phyloP scores from a whole-genome alignment of 305 asterid genomes.

The Plantago rigida region DNA sequence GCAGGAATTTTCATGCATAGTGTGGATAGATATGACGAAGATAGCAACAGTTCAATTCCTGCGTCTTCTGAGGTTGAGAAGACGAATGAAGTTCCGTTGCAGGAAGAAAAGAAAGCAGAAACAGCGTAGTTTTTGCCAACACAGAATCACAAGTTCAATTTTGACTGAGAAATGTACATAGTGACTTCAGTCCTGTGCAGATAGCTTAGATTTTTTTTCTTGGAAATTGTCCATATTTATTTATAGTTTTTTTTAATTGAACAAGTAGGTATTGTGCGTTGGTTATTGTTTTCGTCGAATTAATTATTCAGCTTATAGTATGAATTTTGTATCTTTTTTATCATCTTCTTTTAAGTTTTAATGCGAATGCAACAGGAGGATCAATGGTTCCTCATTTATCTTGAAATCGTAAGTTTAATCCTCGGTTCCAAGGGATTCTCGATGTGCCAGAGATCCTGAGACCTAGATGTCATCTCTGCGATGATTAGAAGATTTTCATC shows the following conservation, averaged over 20 bases:
- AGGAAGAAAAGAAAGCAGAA: conserved; percentile 36
- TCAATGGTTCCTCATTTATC: too few relatives aligned
- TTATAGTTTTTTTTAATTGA: background rate
- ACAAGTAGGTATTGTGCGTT: background rate
- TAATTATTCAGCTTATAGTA: too few relatives aligned
- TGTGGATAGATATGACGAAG: conserved; percentile 68
- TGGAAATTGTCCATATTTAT: conserved; percentile 2
- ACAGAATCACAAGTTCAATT: conserved; percentile 4
- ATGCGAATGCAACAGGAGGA: too few relatives aligned
- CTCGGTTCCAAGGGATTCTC: too few relatives aligned
- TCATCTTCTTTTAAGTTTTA: too few relatives aligned
- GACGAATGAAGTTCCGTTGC: conserved; percentile 57
- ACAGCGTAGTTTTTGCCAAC: conserved; percentile 25
- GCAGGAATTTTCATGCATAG: conserved; percentile 65
- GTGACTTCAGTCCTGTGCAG: too few relatives aligned
- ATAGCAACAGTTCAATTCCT: conserved; percentile 28
- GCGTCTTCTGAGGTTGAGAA: conserved; percentile 28
- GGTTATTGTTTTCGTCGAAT: background rate
- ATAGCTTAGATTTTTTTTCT: conserved; percentile 6
- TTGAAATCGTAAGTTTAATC: too few relatives aligned
- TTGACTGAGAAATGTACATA: background rate
- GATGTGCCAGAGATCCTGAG: too few relatives aligned
- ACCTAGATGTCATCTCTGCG: too few relatives aligned
- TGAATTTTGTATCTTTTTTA: too few relatives aligned
- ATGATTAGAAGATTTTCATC: too few relatives aligned